Percentiles rank a stretch among this genome's conserved stretches.
phyloP scores from a whole-genome alignment of 2,329 filamentous ascomycete species.

The Arthrobotrys pseudoclavata region DNA sequence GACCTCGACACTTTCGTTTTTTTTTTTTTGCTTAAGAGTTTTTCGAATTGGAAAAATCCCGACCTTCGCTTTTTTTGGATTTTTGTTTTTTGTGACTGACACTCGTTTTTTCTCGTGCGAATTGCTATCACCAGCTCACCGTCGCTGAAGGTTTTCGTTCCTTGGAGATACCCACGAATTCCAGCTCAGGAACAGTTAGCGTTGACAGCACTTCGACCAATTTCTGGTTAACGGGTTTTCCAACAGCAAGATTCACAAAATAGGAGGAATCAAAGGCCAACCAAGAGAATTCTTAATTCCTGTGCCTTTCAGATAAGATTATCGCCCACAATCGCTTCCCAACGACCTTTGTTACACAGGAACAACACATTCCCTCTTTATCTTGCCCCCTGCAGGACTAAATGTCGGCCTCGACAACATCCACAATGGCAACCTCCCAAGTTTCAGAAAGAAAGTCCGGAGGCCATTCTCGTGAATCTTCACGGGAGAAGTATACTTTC shows the following conservation, averaged over 20 bases:
- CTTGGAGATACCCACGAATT: constrained; percentile 47
- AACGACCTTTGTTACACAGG: constrained; percentile 23
- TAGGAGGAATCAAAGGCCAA: constrained; percentile 7
- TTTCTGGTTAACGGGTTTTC: neutral
- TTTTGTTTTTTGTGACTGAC: constrained; percentile 10
- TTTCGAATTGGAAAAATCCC: neutral
- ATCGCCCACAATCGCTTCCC: constrained; percentile 14
- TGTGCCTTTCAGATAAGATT: constrained; percentile 10
- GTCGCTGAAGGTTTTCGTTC: constrained; percentile 22
- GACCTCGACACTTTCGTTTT: constrained; percentile 16
- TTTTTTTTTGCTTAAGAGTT: constrained; percentile 3
- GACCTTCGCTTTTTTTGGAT: neutral
- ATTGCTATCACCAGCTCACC: constrained; percentile 47
- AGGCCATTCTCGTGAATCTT: constrained; percentile 54
- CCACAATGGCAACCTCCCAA: constrained; percentile 50
- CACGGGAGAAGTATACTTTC: constrained; percentile 40
- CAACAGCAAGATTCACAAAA: constrained; percentile 1
- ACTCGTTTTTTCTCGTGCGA: constrained; percentile 28
- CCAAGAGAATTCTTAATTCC: neutral
- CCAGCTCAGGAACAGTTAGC: constrained; percentile 27
- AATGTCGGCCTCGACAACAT: constrained; percentile 56
- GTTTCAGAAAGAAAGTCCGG: constrained; percentile 39
- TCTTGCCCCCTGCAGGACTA: neutral
- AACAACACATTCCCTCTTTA: constrained; percentile 12
- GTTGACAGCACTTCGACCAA: neutral